These are phyloP conservation scores for Aspergillus flavus DNA, from an alignment of 2,329 filamentous ascomycete genomes.

Conservation along the genomic window DNA sequence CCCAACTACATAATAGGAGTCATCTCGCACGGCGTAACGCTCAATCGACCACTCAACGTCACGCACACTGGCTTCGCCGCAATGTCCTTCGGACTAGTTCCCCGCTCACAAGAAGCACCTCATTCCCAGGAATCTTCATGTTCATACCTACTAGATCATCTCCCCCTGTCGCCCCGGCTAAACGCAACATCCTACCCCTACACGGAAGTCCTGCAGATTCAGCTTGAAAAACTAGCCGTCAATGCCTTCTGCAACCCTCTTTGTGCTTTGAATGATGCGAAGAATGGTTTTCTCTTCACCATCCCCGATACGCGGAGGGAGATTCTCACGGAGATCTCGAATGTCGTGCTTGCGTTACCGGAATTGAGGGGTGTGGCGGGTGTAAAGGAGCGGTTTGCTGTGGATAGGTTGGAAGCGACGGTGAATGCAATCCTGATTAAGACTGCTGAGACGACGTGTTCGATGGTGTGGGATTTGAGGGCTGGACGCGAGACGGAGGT, in stretches of 20 bases:
- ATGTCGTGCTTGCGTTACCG: conserved; percentile 15
- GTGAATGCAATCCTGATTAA: conserved; percentile 18
- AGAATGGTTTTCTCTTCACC: conserved; percentile 19
- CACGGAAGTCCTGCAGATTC: conserved; percentile 18
- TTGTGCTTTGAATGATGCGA: conserved; percentile 15
- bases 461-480: conserved; percentile 22
- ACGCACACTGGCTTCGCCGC: conserved; percentile 58
- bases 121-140: background rate
- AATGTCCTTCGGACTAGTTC: conserved; percentile 54
- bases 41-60: conserved; percentile 49
- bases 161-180: conserved; percentile 10
- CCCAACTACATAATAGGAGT: conserved; percentile 74
- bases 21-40: conserved; percentile 57
- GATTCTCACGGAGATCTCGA: conserved; percentile 22
- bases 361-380: conserved; percentile 13
- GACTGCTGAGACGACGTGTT: conserved; percentile 17
- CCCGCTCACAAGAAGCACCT: conserved; percentile 18
- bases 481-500: conserved; percentile 22
- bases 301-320: conserved; percentile 10
- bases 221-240: conserved; percentile 23
- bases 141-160: conserved; percentile 9
- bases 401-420: conserved; percentile 13
- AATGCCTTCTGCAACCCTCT: conserved; percentile 24
- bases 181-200: conserved; percentile 13
- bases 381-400: conserved; percentile 12